A percentile compares a stretch with the other conserved stretches of the same genome.
These are phyloP conservation scores for Penicillium hesseltinei DNA, from an alignment of 2,329 filamentous ascomycete species.

Conservation along the genomic window DNA sequence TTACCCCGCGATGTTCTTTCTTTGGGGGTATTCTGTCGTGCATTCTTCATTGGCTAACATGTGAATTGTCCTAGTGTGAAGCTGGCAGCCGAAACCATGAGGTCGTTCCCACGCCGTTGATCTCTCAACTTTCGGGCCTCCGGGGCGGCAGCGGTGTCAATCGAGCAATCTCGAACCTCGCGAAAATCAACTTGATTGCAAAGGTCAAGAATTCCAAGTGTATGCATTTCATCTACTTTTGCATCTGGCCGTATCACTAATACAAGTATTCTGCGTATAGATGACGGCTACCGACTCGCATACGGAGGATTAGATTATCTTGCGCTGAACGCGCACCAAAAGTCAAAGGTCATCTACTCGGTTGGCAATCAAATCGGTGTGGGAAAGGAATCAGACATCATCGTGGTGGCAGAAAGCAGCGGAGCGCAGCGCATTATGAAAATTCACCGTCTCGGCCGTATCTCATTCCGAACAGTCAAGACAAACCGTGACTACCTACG, in stretches of 20 bases:
- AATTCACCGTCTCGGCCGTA: slow-evolving; percentile 91
- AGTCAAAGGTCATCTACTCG: slow-evolving; percentile 77
- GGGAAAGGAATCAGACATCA: slow-evolving; percentile 96
- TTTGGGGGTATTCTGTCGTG: neutral
- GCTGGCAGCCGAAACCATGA: slow-evolving; percentile 95
- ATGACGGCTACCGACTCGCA: slow-evolving; percentile 94
- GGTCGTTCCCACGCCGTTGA: slow-evolving; percentile 86
- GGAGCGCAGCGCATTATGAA: slow-evolving; percentile 83
- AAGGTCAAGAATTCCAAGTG: slow-evolving; percentile 91
- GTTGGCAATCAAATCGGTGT: slow-evolving; percentile 94
- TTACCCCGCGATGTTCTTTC: slow-evolving; percentile 22
- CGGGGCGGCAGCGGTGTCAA: slow-evolving; percentile 77
- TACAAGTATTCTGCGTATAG: slow-evolving; percentile 28
- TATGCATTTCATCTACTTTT: slow-evolving; percentile 27
- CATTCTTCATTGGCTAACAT: slow-evolving; percentile 4
- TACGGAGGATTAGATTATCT: slow-evolving; percentile 98
- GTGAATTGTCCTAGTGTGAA: slow-evolving; percentile 65
- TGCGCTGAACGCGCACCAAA: slow-evolving; percentile 85
- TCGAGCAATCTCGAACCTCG: slow-evolving; percentile 82
- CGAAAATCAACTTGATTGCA: slow-evolving; percentile 87
- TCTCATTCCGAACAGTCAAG: slow-evolving; percentile 95
- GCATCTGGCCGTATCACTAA: slow-evolving; percentile 1
- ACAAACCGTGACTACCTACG: slow-evolving; percentile 93
- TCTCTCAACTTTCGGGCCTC: slow-evolving; percentile 77
- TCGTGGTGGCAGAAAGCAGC: slow-evolving; percentile 79